Conservation (phyloP, 2,329 filamentous ascomycete genomes). For the Sclerotinia spermophila region DNA sequence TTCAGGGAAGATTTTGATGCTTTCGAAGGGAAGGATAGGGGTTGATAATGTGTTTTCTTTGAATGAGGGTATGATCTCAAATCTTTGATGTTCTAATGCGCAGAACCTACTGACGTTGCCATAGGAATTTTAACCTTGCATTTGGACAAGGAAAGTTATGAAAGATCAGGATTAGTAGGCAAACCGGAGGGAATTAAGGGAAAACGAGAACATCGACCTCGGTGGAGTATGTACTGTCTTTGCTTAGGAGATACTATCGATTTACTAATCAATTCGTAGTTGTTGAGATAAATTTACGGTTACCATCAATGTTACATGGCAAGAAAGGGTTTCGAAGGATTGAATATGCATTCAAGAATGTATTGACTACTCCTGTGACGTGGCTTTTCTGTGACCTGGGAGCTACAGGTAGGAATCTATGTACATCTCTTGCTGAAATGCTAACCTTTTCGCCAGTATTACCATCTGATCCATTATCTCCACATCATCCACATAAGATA, state of each 20-base stretch:
- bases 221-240: slow-evolving; percentile 60
- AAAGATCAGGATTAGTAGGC: slow-evolving; percentile 76
- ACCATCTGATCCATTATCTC: slow-evolving; percentile 47
- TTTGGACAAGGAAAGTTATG: slow-evolving; percentile 76
- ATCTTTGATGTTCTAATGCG: no score
- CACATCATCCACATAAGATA: slow-evolving; percentile 44
- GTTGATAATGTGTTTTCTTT: slow-evolving; percentile 71
- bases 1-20: slow-evolving; percentile 73
- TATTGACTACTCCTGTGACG: slow-evolving; percentile 60
- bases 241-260: slow-evolving; percentile 2
- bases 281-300: slow-evolving; percentile 71
- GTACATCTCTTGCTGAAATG: slow-evolving; percentile 14
- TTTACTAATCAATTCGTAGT: slow-evolving; percentile 48
- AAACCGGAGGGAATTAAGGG: slow-evolving; percentile 60
- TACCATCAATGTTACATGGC: slow-evolving; percentile 65
- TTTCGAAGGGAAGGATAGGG: slow-evolving; percentile 71
- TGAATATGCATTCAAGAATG: slow-evolving; percentile 53
- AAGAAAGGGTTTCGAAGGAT: slow-evolving; percentile 36
- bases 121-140: slow-evolving; percentile 70
- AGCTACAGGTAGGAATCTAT: slow-evolving; percentile 42
- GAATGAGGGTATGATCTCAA: slow-evolving; percentile 53
- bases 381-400: slow-evolving; percentile 75
- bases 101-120: not conserved
- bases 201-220: slow-evolving; percentile 57
- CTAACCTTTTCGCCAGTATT: slow-evolving; percentile 39